Conservation (phyloP, 768 basidiomycete species). For the Auricularia cornea region DNA sequence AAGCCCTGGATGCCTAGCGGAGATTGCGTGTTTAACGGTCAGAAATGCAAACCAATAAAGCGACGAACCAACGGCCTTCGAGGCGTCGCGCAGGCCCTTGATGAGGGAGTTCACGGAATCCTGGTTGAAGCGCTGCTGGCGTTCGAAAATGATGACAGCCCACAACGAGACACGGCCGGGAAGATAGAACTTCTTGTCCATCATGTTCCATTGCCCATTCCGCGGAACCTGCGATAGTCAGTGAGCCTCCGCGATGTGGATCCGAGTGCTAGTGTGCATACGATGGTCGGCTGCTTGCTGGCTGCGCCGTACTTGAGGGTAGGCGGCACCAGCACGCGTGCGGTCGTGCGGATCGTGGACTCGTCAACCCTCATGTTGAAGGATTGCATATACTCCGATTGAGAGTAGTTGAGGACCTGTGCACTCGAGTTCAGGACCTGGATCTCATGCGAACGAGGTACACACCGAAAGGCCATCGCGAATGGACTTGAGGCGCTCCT, state of each 20-base stretch:
- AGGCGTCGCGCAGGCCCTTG: conserved; percentile 39
- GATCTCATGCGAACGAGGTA: neutral
- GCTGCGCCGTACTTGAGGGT: conserved; percentile 55
- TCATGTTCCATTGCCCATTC: conserved; percentile 78
- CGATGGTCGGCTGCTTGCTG: conserved; percentile 49
- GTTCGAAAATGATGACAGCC: conserved; percentile 62
- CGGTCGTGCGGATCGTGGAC: conserved; percentile 46
- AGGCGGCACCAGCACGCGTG: conserved; percentile 57
- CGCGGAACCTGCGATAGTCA: conserved; percentile 37
- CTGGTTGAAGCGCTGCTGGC: conserved; percentile 44
- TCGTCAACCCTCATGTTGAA: conserved; percentile 62
- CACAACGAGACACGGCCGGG: conserved; percentile 47
- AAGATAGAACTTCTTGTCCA: conserved; percentile 61
- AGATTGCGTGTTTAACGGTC: neutral
- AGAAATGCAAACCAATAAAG: neutral
- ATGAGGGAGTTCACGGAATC: conserved; percentile 47
- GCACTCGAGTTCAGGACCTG: conserved; percentile 35
- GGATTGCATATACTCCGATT: conserved; percentile 64
- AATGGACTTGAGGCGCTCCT: conserved; percentile 49
- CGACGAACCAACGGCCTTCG: conserved; percentile 51
- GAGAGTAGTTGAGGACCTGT: conserved; percentile 43
- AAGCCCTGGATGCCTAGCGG: conserved; percentile 49
- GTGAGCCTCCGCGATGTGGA: neutral
- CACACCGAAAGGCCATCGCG: conserved; percentile 31
- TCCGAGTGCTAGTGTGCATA: conserved; percentile 24